Conservation (phyloP, 2,329 filamentous ascomycete species). For the Aspergillus tanneri region DNA sequence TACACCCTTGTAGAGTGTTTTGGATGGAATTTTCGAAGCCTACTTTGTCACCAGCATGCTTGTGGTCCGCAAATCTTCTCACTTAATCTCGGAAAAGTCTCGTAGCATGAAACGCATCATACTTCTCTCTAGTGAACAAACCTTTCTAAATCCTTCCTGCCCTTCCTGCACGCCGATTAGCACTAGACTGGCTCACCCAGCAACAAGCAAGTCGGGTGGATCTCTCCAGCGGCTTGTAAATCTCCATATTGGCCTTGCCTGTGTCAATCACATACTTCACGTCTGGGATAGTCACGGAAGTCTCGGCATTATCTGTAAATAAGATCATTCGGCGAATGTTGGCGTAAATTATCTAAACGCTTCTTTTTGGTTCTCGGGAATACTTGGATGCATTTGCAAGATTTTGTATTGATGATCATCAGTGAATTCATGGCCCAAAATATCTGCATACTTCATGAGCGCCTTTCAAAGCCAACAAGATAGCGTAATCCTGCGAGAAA, state of each 20-base stretch:
- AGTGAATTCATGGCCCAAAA: constrained; percentile 42
- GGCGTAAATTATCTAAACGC: constrained; percentile 43
- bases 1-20: constrained; percentile 44
- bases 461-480: constrained; percentile 35
- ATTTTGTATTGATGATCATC: constrained; percentile 45
- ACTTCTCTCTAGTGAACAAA: constrained; percentile 43
- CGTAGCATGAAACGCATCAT: constrained; percentile 33
- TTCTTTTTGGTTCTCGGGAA: constrained; percentile 45
- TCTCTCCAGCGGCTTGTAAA: constrained; percentile 42
- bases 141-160: constrained; percentile 52
- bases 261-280: constrained; percentile 52
- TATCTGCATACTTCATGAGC: constrained; percentile 25
- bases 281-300: constrained; percentile 53
- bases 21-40: constrained; percentile 40
- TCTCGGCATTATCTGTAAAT: constrained; percentile 54
- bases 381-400: constrained; percentile 48
- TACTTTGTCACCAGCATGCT: constrained; percentile 47
- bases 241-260: constrained; percentile 43
- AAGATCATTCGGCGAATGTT: constrained; percentile 51
- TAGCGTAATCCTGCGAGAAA: constrained; percentile 50
- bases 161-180: constrained; percentile 51
- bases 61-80: constrained; percentile 45
- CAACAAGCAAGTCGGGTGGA: constrained; percentile 42
- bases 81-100: constrained; percentile 44
- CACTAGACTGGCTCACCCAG: constrained; percentile 51